These are phyloP conservation scores for Kwoniella botswanensis DNA, from an alignment of 768 basidiomycete species.

Conservation along the genomic window DNA sequence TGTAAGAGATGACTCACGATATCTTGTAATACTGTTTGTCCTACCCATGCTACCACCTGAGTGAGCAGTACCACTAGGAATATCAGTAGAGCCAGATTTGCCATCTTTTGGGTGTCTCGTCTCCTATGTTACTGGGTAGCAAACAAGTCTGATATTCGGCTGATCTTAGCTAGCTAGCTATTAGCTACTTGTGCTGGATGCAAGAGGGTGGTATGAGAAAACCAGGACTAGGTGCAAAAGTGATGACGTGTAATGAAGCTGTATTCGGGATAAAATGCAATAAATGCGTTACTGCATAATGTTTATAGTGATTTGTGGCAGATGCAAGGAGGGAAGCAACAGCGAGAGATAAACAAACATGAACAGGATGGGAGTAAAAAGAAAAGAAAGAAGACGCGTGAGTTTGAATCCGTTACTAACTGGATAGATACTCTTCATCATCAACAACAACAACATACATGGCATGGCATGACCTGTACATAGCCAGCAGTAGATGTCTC, in stretches of 20 bases:
- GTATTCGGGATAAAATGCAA: slow-evolving; percentile 16
- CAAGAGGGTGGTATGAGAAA: too few relatives aligned
- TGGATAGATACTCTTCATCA: not conserved
- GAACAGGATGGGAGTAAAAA: too few relatives aligned
- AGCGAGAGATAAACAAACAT: slow-evolving; percentile 9
- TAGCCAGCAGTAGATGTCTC: too few relatives aligned
- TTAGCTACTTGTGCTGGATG: too few relatives aligned
- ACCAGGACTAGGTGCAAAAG: not conserved
- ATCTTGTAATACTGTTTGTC: slow-evolving; percentile 80
- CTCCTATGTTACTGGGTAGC: not conserved
- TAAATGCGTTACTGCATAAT: slow-evolving; percentile 6
- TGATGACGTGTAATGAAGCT: slow-evolving; percentile 17
- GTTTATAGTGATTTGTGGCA: not conserved
- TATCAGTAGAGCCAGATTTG: slow-evolving; percentile 72
- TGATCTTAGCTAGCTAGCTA: too few relatives aligned
- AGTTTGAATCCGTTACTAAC: slow-evolving; percentile 6
- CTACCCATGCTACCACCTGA: slow-evolving; percentile 85
- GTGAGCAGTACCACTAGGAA: slow-evolving; percentile 81
- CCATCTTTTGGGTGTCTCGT: slow-evolving; percentile 7
- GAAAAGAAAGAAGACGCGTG: slow-evolving; percentile 18
- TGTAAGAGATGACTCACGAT: slow-evolving; percentile 64
- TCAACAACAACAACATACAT: not conserved
- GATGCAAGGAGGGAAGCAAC: not conserved
- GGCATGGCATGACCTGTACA: too few relatives aligned
- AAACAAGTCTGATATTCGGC: not conserved